Base-by-base conservation (phyloP, 495 filamentous ascomycete genomes). In the Aspergillus kassunensis region DNA sequence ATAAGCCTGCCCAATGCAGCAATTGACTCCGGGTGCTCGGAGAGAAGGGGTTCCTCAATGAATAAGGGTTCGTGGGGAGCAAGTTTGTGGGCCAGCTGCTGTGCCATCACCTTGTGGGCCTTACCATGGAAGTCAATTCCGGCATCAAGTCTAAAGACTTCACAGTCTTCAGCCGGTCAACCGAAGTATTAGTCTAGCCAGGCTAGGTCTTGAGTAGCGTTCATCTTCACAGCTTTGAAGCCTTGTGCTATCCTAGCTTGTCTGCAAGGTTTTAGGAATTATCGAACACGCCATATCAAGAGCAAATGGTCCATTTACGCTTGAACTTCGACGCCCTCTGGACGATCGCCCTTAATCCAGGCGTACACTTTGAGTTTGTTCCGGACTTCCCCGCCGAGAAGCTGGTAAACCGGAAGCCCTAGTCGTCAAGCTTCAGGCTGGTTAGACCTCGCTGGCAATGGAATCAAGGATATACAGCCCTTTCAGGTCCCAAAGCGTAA, bases 271-370 rank as follows among this genome's bases (percentile, higher is more conserved):
- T n/a, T 19, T 80, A 78, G 0, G 44, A 45, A 1, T 27, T 27
- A 3, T 19, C 12, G 35, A 13, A 29, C 2, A 44, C 8, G n/a
- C 23, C 11, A 24, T 25, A n/a, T 15, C 36, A 3, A 24, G 31
- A n/a, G 40, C 18, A 45, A 18, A 5, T 4, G 13, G 27, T 4
- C 7, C 18, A 35, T 42, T 10, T 42, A 54, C 51, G 44, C 51
- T 39, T 54, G 51, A 20, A 16, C 62, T 54, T 80, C 76, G 3
- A 90, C 80, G 55, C 89, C 87, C 19, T 66, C 55, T 6, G 87
- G 87, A 4, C 85, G 73, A 55, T 90, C 87, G 8, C 87, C 87
- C n/a, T 87, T 87, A 57, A 90, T 90, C 87, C 86, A 90, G 12
- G 84, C 80, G 61, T 91, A 91, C 6, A 90, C 86, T 48, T 76